These are phyloP conservation scores for Endocarpon pusillum DNA, from an alignment of 495 filamentous ascomycete genomes.

Conservation along the genomic window DNA sequence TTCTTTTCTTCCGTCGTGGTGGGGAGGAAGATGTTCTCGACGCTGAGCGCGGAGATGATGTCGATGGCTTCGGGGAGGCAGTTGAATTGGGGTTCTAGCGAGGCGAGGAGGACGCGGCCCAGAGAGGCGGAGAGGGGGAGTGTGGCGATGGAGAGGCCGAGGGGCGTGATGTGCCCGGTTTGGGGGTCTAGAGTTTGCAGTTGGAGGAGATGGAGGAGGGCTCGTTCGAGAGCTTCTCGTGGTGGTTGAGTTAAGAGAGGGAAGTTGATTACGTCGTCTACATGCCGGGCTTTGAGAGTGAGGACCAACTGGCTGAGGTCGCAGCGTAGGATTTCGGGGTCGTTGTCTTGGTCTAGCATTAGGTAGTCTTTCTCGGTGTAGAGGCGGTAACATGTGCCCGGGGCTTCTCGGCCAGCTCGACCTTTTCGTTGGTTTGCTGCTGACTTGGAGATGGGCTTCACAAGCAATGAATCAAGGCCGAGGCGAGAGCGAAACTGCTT, in stretches of 20 bases:
- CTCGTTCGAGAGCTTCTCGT: slow-evolving; percentile 63
- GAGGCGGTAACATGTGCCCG: slow-evolving; percentile 76
- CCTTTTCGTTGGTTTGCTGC: slow-evolving; percentile 84
- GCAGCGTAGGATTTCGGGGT: slow-evolving; percentile 79
- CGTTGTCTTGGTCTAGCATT: slow-evolving; percentile 49
- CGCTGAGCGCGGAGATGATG: slow-evolving; percentile 73
- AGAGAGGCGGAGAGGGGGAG: slow-evolving; percentile 72
- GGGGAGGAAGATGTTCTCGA: slow-evolving; percentile 77
- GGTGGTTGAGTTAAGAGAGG: slow-evolving; percentile 73
- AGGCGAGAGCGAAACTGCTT: slow-evolving; percentile 78
- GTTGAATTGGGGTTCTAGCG: slow-evolving; percentile 45
- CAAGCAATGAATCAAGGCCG: slow-evolving; percentile 77
- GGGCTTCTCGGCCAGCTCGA: slow-evolving; percentile 81
- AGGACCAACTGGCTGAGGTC: slow-evolving; percentile 76
- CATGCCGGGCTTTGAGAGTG: slow-evolving; percentile 84
- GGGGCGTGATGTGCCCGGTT: slow-evolving; percentile 51
- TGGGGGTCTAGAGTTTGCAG: slow-evolving; percentile 56
- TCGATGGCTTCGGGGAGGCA: slow-evolving; percentile 79
- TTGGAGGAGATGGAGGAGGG: slow-evolving; percentile 58
- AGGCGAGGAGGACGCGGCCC: slow-evolving; percentile 67
- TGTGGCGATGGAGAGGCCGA: slow-evolving; percentile 59
- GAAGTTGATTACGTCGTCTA: slow-evolving; percentile 67
- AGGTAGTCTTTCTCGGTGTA: slow-evolving; percentile 74
- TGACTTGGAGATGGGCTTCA: slow-evolving; percentile 82
- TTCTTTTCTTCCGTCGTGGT: slow-evolving; percentile 63